phyloP scores from a whole-genome alignment of 1,284 basidiomycete genomes.

The Ustanciosporium gigantosporum region DNA sequence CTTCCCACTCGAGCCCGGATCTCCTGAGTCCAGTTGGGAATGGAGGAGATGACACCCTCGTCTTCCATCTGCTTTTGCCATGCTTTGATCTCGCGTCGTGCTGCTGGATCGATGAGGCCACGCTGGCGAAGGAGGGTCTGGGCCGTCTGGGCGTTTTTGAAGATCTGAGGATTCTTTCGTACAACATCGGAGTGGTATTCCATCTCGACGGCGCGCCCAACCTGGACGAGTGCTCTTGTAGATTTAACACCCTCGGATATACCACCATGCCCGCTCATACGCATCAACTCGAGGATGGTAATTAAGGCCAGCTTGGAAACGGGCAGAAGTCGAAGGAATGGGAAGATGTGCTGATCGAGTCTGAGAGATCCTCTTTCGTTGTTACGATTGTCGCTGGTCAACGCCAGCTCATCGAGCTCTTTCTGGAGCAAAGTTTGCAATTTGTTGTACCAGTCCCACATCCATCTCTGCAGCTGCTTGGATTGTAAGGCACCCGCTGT shows the following conservation, averaged over 20 bases:
- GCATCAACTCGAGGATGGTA: slow-evolving; percentile 87
- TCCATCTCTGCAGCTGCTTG: slow-evolving; percentile 55
- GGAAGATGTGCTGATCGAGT: slow-evolving; percentile 55
- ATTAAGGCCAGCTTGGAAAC: slow-evolving; percentile 82
- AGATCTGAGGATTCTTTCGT: slow-evolving; percentile 46
- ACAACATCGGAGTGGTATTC: slow-evolving; percentile 62
- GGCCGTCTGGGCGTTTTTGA: slow-evolving; percentile 41
- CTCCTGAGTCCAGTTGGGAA: slow-evolving; percentile 73
- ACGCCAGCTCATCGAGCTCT: slow-evolving; percentile 39
- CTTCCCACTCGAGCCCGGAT: slow-evolving; percentile 78
- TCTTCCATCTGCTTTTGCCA: slow-evolving; percentile 68
- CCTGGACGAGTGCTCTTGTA: slow-evolving; percentile 76
- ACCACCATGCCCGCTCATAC: slow-evolving; percentile 76
- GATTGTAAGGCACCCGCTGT: slow-evolving; percentile 39
- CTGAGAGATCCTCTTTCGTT: slow-evolving; percentile 8
- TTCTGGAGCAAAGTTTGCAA: slow-evolving; percentile 33
- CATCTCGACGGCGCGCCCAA: slow-evolving; percentile 85
- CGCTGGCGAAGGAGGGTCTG: slow-evolving; percentile 38
- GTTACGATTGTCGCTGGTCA: not conserved
- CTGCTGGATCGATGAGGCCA: slow-evolving; percentile 43
- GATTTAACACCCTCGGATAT: slow-evolving; percentile 87
- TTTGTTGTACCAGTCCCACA: slow-evolving; percentile 59
- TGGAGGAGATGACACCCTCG: slow-evolving; percentile 65
- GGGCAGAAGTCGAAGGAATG: slow-evolving; percentile 77
- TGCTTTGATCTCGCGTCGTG: slow-evolving; percentile 44